These are phyloP conservation scores for Fistulinella cinereoalba DNA, from an alignment of 1,284 basidiomycete species.

Conservation along the genomic window DNA sequence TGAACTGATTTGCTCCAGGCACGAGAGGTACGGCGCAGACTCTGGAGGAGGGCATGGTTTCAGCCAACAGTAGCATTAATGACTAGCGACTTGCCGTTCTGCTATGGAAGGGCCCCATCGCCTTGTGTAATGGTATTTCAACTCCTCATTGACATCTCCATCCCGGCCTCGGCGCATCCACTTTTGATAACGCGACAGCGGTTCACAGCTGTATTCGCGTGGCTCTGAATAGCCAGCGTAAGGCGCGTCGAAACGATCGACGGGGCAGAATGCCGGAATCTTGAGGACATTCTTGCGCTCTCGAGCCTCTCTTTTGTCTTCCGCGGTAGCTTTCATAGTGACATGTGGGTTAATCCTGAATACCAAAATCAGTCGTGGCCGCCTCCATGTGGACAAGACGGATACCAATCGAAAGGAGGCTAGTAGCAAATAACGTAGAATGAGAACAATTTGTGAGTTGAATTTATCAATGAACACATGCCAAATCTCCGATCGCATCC, in stretches of 20 bases:
- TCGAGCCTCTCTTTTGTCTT: constrained; percentile 33
- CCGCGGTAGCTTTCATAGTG: constrained; percentile 30
- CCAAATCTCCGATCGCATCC: constrained; percentile 66
- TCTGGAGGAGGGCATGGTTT: too few species aligned
- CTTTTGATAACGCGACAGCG: constrained; percentile 57
- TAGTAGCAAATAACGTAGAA: constrained; percentile 23
- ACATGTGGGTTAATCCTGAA: constrained; percentile 52
- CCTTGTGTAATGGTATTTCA: constrained; percentile 51
- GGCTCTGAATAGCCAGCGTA: constrained; percentile 49
- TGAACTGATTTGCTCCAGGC: constrained; percentile 44
- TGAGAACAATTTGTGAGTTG: constrained; percentile 7
- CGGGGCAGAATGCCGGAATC: constrained; percentile 45
- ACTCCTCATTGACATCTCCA: constrained; percentile 22
- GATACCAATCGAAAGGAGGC: constrained; percentile 63
- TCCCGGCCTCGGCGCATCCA: constrained; percentile 43
- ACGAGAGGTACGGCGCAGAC: constrained; percentile 47
- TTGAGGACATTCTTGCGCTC: constrained; percentile 36
- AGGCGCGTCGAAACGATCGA: constrained; percentile 13
- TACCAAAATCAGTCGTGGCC: constrained; percentile 3
- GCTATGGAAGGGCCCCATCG: constrained; percentile 39
- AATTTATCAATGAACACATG: constrained; percentile 34
- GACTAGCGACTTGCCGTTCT: constrained; percentile 46
- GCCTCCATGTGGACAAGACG: neutral
- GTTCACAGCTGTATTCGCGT: constrained; percentile 41
- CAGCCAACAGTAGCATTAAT: too few species aligned